phyloP scores from a whole-genome alignment of 2,329 filamentous ascomycete genomes.

The Diaporthe humulicola region DNA sequence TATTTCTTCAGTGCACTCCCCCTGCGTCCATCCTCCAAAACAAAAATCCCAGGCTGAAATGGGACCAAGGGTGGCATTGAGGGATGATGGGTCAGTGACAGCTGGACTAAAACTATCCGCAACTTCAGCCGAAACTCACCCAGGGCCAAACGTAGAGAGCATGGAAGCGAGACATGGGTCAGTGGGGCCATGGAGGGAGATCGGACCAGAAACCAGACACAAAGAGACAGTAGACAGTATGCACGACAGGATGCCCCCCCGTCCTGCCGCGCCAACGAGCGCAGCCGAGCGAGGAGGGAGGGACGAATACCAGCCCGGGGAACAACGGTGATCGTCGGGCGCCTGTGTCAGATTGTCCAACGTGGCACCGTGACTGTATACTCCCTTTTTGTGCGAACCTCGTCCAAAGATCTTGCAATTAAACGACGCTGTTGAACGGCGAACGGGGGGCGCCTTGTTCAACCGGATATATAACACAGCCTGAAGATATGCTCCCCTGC shows the following conservation, averaged over 20 bases:
- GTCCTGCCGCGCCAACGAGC: constrained; percentile 23
- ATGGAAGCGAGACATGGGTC: constrained; percentile 36
- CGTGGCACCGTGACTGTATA: constrained; percentile 17
- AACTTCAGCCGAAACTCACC: constrained; percentile 37
- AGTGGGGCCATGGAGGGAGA: not conserved
- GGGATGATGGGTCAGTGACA: constrained; percentile 16
- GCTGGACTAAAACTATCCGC: constrained; percentile 31
- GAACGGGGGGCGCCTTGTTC: constrained; percentile 1
- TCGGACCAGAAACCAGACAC: constrained; percentile 29
- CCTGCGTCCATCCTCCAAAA: not conserved
- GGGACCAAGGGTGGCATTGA: constrained; percentile 5
- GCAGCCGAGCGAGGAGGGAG: not conserved
- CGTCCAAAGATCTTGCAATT: constrained; percentile 40
- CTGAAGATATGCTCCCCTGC: constrained; percentile 22
- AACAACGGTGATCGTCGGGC: constrained; percentile 36
- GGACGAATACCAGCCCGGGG: constrained; percentile 27
- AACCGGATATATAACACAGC: constrained; percentile 39
- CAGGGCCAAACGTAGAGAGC: constrained; percentile 29
- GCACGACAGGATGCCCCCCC: constrained; percentile 7
- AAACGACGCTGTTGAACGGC: constrained; percentile 37
- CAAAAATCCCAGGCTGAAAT: not conserved
- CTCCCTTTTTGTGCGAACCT: constrained; percentile 33
- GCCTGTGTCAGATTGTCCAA: constrained; percentile 36
- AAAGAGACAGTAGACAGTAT: constrained; percentile 9
- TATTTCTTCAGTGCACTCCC: too few species aligned